Evolutionary conservation across 2,329 filamentous ascomycete genomes (phyloP), one percentile per base, ranked within the genome.

Genomic region (Cercospora janseana): DNA sequence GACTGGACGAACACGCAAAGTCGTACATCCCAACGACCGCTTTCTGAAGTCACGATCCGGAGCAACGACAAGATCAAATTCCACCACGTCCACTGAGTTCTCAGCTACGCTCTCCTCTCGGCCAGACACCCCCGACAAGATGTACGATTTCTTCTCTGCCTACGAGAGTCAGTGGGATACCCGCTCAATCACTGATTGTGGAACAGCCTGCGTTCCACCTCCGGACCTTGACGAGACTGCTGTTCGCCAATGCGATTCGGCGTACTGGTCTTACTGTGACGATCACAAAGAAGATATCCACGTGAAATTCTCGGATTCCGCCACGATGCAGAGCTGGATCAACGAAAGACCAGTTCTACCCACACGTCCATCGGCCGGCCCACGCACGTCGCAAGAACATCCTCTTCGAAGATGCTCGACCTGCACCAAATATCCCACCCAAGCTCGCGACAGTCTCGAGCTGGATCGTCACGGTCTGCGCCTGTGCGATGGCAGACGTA

Each of bases 71-170:
- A 24, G 7, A n/a, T n/a, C n/a, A n/a, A n/a, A n/a, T 23, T 26
- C 44, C 6, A 27, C 32, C 21, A 34, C 32, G 9, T 20, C 32
- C 15, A 20, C 44, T n/a, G n/a, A n/a, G n/a, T n/a, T n/a, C n/a
- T n/a, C 23, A 37, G 41, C 23, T 26, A 32, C 32, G 15, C 31
- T n/a, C 15, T 38, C 10, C 15, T 18, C 24, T 20, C 28, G 32
- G 9, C 9, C 32, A 3, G 34, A 31, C 6, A 50, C 16, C 4
- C 15, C 31, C 21, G 29, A 43, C 38, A 29, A 45, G n/a, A n/a
- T n/a, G 40, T 50, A 45, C 31, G 47, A 38, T 12, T 29, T 38
- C 23, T 43, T 50, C 45, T 18, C 27, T 15, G 12, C 28, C n/a
- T 48, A 48, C 40, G 47, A 44, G 18, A 26, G 18, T 6, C 13